Evolutionary conservation across 208 protist genomes (phyloP), one percentile per base, ranked within the genome.

Genomic region (Wallacemonas rigidus): DNA sequence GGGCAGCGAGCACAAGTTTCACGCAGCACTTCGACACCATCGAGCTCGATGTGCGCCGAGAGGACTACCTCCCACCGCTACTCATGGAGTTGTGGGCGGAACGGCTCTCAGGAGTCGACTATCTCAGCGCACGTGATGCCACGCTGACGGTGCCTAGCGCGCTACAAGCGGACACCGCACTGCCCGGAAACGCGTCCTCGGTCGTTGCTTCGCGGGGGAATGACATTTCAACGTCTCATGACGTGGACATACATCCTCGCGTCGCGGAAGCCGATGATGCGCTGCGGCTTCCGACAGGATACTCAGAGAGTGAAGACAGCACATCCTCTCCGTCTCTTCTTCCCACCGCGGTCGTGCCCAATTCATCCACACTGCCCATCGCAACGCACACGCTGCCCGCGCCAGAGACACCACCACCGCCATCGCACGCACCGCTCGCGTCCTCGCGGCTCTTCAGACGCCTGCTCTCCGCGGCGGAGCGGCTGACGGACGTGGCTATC

Each of bases 11-110:
- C 40, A 65, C 60, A 5, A 65, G 40, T 7, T 39, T 86, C 72
- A 81, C 75, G 36, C 69, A 90, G 4, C 68, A 80, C 51, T 85
- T 90, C 39, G 77, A 77, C 76, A 80, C 62, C 2, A 3, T 64
- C 0, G 77, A 87, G 72, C 75, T 89, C 2, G 85, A 90, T 60
- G n/a, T 74, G 1, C 44, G 38, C 17, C 67, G 63, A 2, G 78
- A 86, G 53, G 81, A 84, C 48, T 56, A 79, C 14, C 35, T 87
- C 1, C 77, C 82, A 1, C 5, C 8, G 1, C 26, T 35, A 15
- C 63, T 83, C 7, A 11, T 79, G 2, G 2, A 67, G 41, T 61
- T 72, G 35, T 83, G 78, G 75, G 12, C 65, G n/a, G 57, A 60
- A 3, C 64, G 72, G n/a, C 7, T 65, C 5, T 6, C 60, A 6